Base-by-base conservation (phyloP, 2,329 filamentous ascomycete species). In the Fusarium bulbicola region DNA sequence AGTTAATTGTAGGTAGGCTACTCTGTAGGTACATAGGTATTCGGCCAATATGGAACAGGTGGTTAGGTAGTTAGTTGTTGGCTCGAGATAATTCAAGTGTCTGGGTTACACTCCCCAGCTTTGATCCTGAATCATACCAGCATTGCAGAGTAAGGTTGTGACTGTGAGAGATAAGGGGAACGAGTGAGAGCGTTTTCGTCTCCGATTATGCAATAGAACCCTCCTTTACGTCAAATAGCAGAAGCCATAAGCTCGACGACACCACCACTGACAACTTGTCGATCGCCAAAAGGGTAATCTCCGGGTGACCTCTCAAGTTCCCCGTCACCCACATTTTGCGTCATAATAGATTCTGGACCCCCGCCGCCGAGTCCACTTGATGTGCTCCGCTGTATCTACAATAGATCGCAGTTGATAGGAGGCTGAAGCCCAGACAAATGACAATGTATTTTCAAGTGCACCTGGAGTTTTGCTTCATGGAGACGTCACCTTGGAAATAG, bases 231-330 rank as follows among this genome's bases (percentile, higher is more conserved):
- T 50, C 50, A 49, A 64, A 65, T n/a, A 34, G 39, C 57, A 64
- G 56, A 46, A 36, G n/a, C 46, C 32, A 59, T 62, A 62, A 64
- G 57, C 39, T 64, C 8, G 32, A 46, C 26, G 26, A 45, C 34
- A 54, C 42, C 50, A 54, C 56, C 57, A 68, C 43, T 66, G 36
- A 65, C 43, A 63, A 50, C 47, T 63, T 63, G 47, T 68, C 16
- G 63, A 68, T 68, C 57, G 36, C 36, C 37, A 21, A 32, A 67
- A 53, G 53, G 24, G 53, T 62, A 15, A 39, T 39, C 28, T 54
- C 34, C 40, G n/a, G 40, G n/a, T 42, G 53, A 36, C 43, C 49
- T 56, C 43, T 56, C 37, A 62, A 46, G 57, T 34, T 40, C 39
- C 56, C 42, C 49, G 26, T 45, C 40, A 34, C 42, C 56, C 54